phyloP scores from a whole-genome alignment of 768 basidiomycete genomes.

The Pleurotus pulmonarius region DNA sequence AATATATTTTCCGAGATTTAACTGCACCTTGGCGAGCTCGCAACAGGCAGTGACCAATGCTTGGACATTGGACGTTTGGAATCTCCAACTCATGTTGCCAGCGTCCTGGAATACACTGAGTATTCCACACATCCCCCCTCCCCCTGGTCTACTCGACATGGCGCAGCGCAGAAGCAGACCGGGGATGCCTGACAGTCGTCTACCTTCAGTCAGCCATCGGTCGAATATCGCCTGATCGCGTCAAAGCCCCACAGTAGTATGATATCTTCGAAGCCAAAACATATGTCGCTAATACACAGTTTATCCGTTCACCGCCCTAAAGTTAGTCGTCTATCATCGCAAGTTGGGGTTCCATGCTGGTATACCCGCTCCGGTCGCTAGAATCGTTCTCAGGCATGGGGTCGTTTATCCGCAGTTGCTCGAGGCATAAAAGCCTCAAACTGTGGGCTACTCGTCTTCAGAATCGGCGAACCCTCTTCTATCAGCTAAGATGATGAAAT shows the following conservation, averaged over 20 bases:
- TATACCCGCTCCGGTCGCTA: not conserved
- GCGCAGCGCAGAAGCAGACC: no score
- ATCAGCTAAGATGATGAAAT: not conserved
- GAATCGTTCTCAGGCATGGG: not conserved
- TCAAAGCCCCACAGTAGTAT: no score
- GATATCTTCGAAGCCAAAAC: no score
- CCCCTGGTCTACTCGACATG: no score
- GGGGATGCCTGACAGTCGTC: no score
- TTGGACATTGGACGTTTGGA: no score
- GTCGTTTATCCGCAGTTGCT: slow-evolving; percentile 5
- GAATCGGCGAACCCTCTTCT: not conserved
- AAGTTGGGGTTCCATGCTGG: not conserved
- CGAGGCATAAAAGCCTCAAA: slow-evolving; percentile 3
- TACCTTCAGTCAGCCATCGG: no score
- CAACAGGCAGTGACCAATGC: no score
- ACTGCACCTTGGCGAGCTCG: not conserved
- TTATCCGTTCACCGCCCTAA: not conserved
- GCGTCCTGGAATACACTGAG: no score
- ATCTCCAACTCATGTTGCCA: no score
- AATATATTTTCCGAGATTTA: not conserved
- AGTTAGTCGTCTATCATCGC: not conserved
- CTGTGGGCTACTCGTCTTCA: not conserved
- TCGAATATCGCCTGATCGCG: no score
- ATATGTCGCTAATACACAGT: not conserved
- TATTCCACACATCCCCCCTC: no score